These are phyloP conservation scores for Phytopythium delawarense DNA, from an alignment of 352 stramenopile species.

Conservation along the genomic window DNA sequence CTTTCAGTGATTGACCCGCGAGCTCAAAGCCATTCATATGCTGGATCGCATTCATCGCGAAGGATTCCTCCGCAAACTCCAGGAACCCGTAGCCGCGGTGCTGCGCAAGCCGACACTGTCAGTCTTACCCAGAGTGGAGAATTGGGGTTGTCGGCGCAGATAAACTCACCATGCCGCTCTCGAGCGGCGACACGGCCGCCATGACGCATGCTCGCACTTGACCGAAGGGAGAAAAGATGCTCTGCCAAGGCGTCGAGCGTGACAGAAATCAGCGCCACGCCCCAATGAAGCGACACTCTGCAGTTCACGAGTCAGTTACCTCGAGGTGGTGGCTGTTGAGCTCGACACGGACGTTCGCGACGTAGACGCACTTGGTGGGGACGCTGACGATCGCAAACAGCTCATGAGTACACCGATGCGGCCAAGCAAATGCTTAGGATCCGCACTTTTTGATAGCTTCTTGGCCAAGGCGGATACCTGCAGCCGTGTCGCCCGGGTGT, in stretches of 20 bases:
- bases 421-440: not conserved
- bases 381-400: slow-evolving; percentile 23
- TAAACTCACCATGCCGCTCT: slow-evolving; percentile 38
- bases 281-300: not conserved
- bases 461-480: slow-evolving; percentile 53
- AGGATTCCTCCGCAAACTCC: slow-evolving; percentile 60
- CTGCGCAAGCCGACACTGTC: slow-evolving; percentile 11
- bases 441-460: slow-evolving; percentile 75
- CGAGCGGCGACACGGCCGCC: slow-evolving; percentile 46
- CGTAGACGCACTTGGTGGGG: slow-evolving; percentile 70
- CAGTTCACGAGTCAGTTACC: slow-evolving; percentile 15
- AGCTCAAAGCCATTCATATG: slow-evolving; percentile 84
- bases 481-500: slow-evolving; percentile 45
- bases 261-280: not conserved
- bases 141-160: not conserved
- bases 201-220: slow-evolving; percentile 65
- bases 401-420: not conserved
- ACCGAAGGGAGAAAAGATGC: slow-evolving; percentile 78
- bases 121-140: not conserved
- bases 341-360: slow-evolving; percentile 64
- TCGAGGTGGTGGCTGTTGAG: slow-evolving; percentile 75
- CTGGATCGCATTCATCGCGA: slow-evolving; percentile 63
- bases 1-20: slow-evolving; percentile 66
- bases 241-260: slow-evolving; percentile 21
- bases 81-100: slow-evolving; percentile 78